phyloP scores from a whole-genome alignment of 1,284 basidiomycete species.

The Lignosus rhinocerotis region DNA sequence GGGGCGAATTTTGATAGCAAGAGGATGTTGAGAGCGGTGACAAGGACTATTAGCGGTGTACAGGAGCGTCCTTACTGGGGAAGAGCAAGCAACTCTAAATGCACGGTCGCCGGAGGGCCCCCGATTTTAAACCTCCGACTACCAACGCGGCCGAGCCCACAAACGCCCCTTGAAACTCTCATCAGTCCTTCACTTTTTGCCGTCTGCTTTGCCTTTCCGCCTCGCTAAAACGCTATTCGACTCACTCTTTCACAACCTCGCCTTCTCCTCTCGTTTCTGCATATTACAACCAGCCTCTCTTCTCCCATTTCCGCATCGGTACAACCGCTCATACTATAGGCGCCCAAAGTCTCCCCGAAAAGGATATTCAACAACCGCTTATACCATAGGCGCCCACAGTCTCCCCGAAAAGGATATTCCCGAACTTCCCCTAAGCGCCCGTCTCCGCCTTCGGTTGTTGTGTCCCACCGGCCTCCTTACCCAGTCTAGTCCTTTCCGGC shows the following conservation, averaged over 20 bases:
- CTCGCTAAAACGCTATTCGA: slow-evolving; percentile 6
- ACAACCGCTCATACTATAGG: neutral
- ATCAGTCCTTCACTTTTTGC: slow-evolving; percentile 22
- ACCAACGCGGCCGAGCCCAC: slow-evolving; percentile 25
- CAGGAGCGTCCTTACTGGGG: slow-evolving; percentile 31
- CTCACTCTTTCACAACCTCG: slow-evolving; percentile 6
- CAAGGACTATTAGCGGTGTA: slow-evolving; percentile 40
- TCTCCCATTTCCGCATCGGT: slow-evolving; percentile 10
- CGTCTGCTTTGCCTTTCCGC: slow-evolving; percentile 23
- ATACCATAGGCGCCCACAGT: neutral
- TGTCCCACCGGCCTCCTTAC: neutral
- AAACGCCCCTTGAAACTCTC: slow-evolving; percentile 31
- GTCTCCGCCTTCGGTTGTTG: slow-evolving; percentile 9
- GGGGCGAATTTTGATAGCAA: slow-evolving; percentile 33
- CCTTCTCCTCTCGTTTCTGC: neutral
- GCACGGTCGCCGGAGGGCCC: slow-evolving; percentile 48
- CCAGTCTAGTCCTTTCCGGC: neutral
- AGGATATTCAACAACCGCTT: too few species aligned
- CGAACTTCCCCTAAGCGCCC: slow-evolving; percentile 6
- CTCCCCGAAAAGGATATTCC: slow-evolving; percentile 21
- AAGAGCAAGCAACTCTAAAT: slow-evolving; percentile 44
- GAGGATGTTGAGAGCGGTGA: slow-evolving; percentile 39
- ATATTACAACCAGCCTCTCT: slow-evolving; percentile 2
- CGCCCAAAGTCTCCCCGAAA: slow-evolving; percentile 12
- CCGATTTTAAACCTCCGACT: slow-evolving; percentile 41